Base-by-base conservation (phyloP, 208 protist species). In the Naegleria fowleri region DNA sequence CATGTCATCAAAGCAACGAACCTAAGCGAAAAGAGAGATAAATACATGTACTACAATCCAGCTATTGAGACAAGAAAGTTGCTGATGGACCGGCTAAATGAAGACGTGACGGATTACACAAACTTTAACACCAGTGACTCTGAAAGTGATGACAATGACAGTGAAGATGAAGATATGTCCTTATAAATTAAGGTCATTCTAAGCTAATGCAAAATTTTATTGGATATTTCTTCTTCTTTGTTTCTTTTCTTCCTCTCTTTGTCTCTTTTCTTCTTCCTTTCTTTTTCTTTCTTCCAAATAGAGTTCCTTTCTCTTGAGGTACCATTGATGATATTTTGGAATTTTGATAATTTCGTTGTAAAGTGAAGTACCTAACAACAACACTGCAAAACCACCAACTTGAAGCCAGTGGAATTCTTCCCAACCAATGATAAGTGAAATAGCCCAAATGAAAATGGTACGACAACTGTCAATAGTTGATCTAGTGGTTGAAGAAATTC, bases 401-500 rank as follows among this genome's bases (percentile, higher is more conserved):
- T 91, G 91, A 15, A 93, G 40, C 86, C 91, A 92, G 41, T 86
- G 25, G 87, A 93, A 93, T 39, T 90, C 40, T 92, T 94, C 93
- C 93, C 93, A 94, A 38, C 93, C 93, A 40, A 93, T 85, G 15
- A 75, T 43, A 25, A 94, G 9, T 13, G 92, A 90, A 41, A 94
- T 83, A 76, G 92, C 40, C 92, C 92, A 94, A 88, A 94, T 92
- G 16, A 93, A 40, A 83, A 94, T 29, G 16, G 92, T 94, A 9
- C 93, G 40, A 39, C 83, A 92, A 86, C 83, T 90, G 55, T 94
- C 93, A 91, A 94, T 94, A 6, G 93, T 94, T 19, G 90, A 92
- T 41, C 93, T 83, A 87, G 91, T 91, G 2, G 92, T 93, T 25
- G 92, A 91, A 76, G 40, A 41, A 22, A 91, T 83, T 67, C 89